These are phyloP conservation scores for Aspergillus vadensis DNA, from an alignment of 2,329 filamentous ascomycete genomes.

Conservation along the genomic window DNA sequence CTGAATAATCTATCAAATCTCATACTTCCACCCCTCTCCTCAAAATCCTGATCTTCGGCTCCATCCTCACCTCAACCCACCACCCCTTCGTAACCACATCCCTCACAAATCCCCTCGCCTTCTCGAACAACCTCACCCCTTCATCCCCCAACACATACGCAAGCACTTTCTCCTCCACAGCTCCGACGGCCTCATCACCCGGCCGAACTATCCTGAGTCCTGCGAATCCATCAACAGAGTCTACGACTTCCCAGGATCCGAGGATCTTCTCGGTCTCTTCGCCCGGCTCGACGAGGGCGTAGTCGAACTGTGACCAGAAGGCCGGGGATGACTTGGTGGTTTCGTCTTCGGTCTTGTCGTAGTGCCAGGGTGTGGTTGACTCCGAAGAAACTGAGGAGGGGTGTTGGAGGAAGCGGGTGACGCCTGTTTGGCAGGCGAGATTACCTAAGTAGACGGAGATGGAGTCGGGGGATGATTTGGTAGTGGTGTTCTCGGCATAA, in stretches of 20 bases:
- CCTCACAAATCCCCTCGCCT: slow-evolving; percentile 28
- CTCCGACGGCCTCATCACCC: slow-evolving; percentile 30
- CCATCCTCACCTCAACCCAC: slow-evolving; percentile 58
- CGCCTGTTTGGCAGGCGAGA: slow-evolving; percentile 64
- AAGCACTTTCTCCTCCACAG: slow-evolving; percentile 39
- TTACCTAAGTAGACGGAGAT: slow-evolving; percentile 59
- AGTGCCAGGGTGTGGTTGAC: slow-evolving; percentile 49
- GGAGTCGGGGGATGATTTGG: slow-evolving; percentile 17
- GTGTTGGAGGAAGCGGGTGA: slow-evolving; percentile 60
- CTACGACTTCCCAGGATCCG: slow-evolving; percentile 55
- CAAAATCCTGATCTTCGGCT: slow-evolving; percentile 57
- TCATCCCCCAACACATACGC: slow-evolving; percentile 36
- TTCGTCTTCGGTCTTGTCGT: slow-evolving; percentile 63
- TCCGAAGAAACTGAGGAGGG: slow-evolving; percentile 1
- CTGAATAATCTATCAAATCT: no score
- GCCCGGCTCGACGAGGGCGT: slow-evolving; percentile 55
- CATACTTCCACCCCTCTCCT: slow-evolving; percentile 16
- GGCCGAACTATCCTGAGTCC: slow-evolving; percentile 54
- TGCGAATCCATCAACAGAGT: slow-evolving; percentile 54
- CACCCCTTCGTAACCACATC: slow-evolving; percentile 48
- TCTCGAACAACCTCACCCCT: slow-evolving; percentile 32
- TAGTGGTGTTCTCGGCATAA: slow-evolving; percentile 23
- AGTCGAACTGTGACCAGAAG: slow-evolving; percentile 64
- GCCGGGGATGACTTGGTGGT: slow-evolving; percentile 47
- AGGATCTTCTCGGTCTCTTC: slow-evolving; percentile 24